Evolutionary conservation across 176 grass and related monocot genomes (phyloP).

Genomic region (Sorghum bicolor): Sorghum_bicolor_NCBIv3 NC_012876.2:61394001-61394500

Average conservation of each 20-base stretch:
- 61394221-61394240: constrained; percentile 2
- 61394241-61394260: background rate
- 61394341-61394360: background rate
- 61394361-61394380: background rate
- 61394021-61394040: background rate
- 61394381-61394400: too few species aligned
- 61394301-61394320: background rate
- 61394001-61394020: background rate
- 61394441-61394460: too few species aligned
- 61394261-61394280: background rate
- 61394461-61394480: background rate
- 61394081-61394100: too few species aligned
- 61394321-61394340: background rate
- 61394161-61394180: too few species aligned
- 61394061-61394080: too few species aligned
- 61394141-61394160: too few species aligned
- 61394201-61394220: background rate
- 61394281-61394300: background rate
- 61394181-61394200: too few species aligned
- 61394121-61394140: too few species aligned
- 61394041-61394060: too few species aligned
- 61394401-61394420: too few species aligned
- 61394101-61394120: too few species aligned
- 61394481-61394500: background rate
- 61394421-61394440: too few species aligned